Evolutionary conservation across 352 stramenopile genomes (phyloP).

Genomic region (Halophytophthora polymorphica): DNA sequence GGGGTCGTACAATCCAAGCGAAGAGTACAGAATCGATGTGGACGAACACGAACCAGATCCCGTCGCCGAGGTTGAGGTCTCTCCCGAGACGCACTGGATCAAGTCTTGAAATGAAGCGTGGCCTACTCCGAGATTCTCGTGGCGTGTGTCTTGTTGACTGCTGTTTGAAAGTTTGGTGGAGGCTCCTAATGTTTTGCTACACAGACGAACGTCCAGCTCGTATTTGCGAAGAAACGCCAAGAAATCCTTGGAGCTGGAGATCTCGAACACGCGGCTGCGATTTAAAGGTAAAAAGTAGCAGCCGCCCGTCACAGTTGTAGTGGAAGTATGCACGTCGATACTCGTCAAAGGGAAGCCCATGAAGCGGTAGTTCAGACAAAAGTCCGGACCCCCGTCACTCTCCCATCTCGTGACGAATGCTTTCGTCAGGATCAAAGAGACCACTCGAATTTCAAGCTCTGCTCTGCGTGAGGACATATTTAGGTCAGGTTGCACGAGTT

Average conservation of each 20-base stretch:
- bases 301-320: constrained; percentile 2
- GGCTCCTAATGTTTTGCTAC: too few species aligned
- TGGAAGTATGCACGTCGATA: background rate
- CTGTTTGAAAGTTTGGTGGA: too few species aligned
- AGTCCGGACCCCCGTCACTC: background rate
- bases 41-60: background rate
- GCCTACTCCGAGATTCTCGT: too few species aligned
- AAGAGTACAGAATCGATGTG: background rate
- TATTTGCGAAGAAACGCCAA: background rate
- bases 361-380: constrained; percentile 15
- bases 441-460: constrained; percentile 5
- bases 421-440: constrained; percentile 16
- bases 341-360: constrained; percentile 10
- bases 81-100: too few species aligned
- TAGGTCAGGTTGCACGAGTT: too few species aligned
- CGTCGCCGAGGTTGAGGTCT: too few species aligned
- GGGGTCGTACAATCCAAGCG: background rate
- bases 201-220: background rate
- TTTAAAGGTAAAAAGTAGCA: constrained; percentile 7
- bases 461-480: background rate
- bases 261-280: background rate
- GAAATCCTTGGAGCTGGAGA: background rate
- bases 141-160: too few species aligned
- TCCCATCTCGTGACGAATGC: constrained; percentile 8
- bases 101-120: too few species aligned